phyloP scores from a whole-genome alignment of 2,329 filamentous ascomycete genomes.

The Pezicula radicicola region DNA sequence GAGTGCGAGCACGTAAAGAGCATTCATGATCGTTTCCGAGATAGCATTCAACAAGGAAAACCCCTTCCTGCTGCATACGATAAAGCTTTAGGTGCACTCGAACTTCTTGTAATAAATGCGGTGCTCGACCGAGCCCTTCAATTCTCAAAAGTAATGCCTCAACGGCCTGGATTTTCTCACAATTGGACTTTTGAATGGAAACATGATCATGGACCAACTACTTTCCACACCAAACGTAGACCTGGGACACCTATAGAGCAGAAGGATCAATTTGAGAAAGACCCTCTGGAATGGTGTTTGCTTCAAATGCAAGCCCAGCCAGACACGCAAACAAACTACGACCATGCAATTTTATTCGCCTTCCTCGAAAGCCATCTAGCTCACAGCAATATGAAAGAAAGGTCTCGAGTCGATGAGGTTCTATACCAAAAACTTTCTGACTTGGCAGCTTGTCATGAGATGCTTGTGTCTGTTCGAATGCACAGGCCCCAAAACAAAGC shows the following conservation, averaged over 20 bases:
- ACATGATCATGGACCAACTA: no score
- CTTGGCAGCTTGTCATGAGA: conserved; percentile 5
- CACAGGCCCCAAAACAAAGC: conserved; percentile 2
- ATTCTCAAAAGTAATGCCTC: neutral
- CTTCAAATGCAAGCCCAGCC: neutral
- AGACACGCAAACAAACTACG: neutral
- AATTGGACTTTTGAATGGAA: neutral
- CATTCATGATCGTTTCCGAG: conserved; percentile 1
- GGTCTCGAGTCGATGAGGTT: conserved; percentile 1
- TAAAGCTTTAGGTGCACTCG: conserved; percentile 1
- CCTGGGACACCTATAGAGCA: no score
- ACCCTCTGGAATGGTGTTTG: conserved; percentile 1
- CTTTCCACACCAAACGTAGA: no score
- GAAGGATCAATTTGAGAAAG: neutral
- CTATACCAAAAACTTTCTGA: conserved; percentile 2
- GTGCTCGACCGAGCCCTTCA: no score
- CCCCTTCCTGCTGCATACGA: conserved; percentile 4
- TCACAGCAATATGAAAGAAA: neutral
- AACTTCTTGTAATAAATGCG: neutral
- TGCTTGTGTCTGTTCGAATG: conserved; percentile 1
- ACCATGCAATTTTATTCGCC: conserved; percentile 3
- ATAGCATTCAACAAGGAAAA: conserved; percentile 1
- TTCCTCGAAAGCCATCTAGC: conserved; percentile 3
- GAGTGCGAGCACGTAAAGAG: neutral
- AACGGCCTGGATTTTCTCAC: neutral